Percentiles rank a stretch among this genome's conserved stretches.
Evolutionary conservation across 495 filamentous ascomycete species (phyloP).

Genomic region (Platismatia glauca): DNA sequence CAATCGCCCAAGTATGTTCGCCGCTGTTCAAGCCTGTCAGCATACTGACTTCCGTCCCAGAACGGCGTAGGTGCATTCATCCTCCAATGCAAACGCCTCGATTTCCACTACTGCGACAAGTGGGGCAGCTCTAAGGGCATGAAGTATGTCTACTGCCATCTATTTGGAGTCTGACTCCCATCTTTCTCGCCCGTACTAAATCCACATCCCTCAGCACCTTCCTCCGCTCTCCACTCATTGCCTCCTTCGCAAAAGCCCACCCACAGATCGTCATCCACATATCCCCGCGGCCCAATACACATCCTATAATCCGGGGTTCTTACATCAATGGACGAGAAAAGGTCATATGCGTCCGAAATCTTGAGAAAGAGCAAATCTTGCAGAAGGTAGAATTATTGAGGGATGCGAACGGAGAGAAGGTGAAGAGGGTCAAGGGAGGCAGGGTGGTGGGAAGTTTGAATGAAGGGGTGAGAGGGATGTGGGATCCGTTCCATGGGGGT

Average conservation of each 20-base stretch:
- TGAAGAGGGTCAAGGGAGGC: conserved; percentile 53
- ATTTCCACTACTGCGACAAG: conserved; percentile 95
- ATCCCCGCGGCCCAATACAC: conserved; percentile 75
- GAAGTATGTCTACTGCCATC: conserved; percentile 55
- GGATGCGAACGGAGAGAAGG: conserved; percentile 79
- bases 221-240: conserved; percentile 59
- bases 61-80: conserved; percentile 97
- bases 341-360: conserved; percentile 78
- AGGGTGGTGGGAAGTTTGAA: conserved; percentile 82
- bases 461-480: conserved; percentile 87
- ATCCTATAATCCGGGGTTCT: conserved; percentile 75
- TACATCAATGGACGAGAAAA: conserved; percentile 89
- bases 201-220: conserved; percentile 50
- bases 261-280: conserved; percentile 88
- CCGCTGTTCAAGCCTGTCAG: neutral
- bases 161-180: neutral
- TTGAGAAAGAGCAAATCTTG: conserved; percentile 69
- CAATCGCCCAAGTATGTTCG: conserved; percentile 49
- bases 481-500: conserved; percentile 81
- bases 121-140: conserved; percentile 86
- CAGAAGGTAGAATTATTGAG: conserved; percentile 73
- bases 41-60: conserved; percentile 34
- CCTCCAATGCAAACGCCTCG: conserved; percentile 88
- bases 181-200: neutral
- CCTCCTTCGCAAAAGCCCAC: conserved; percentile 66